Conservation (phyloP, 495 filamentous ascomycete species). For the Apodospora peruviana region DNA sequence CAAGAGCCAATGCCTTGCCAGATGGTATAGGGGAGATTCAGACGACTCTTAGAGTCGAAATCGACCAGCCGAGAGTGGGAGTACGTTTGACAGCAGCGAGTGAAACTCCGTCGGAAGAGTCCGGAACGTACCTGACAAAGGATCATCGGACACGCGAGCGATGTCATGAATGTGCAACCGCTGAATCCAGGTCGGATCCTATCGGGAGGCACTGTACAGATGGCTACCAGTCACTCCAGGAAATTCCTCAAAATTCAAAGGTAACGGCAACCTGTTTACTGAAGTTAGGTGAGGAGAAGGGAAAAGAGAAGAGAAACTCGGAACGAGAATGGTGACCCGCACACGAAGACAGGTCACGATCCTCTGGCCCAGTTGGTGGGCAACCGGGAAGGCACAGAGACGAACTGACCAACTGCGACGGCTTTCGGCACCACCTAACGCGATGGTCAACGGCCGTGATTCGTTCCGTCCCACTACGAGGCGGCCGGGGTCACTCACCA, state of each 20-base stretch:
- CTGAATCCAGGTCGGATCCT: too few relatives aligned
- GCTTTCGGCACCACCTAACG: neutral
- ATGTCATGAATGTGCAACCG: constrained; percentile 13
- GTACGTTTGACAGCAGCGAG: neutral
- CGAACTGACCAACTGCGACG: neutral
- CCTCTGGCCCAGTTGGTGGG: neutral
- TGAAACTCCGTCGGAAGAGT: constrained; percentile 10
- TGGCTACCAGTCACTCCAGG: neutral
- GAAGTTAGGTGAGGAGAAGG: neutral
- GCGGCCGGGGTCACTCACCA: too few relatives aligned
- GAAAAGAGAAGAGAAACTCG: neutral
- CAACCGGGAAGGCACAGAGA: neutral
- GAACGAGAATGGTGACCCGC: neutral
- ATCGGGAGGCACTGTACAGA: too few relatives aligned
- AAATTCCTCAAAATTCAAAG: neutral
- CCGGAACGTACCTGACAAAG: constrained; percentile 19
- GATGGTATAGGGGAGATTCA: too few relatives aligned
- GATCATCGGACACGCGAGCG: neutral
- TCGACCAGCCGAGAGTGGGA: too few relatives aligned
- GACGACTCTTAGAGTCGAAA: too few relatives aligned
- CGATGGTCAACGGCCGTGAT: neutral
- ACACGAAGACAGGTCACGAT: neutral
- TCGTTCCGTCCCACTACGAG: neutral
- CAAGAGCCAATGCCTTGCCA: too few relatives aligned
- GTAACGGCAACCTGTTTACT: too few relatives aligned